Evolutionary conservation across 169 alveolate species (phyloP).

Genomic region (Cyclospora cayetanensis): DNA sequence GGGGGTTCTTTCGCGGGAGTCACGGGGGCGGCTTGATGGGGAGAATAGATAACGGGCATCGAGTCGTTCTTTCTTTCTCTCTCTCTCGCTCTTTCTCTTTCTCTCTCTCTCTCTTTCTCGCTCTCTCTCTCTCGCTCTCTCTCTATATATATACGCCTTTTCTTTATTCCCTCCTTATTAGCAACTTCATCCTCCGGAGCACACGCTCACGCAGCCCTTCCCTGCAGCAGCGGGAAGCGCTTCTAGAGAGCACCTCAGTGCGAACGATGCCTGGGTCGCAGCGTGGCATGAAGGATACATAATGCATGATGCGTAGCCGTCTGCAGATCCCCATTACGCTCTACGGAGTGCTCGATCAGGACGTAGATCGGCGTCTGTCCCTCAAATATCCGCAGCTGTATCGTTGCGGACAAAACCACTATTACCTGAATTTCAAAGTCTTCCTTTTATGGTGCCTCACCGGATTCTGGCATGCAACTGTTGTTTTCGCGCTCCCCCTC

Average conservation of each 20-base stretch:
- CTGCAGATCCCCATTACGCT: conserved; percentile 54
- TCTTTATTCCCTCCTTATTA: too few relatives aligned
- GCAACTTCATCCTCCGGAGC: neutral
- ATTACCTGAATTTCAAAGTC: neutral
- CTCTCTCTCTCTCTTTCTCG: too few relatives aligned
- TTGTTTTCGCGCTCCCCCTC: conserved; percentile 72
- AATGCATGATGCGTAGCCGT: too few relatives aligned
- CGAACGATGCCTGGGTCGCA: too few relatives aligned
- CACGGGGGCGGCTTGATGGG: neutral
- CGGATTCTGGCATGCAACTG: conserved; percentile 79
- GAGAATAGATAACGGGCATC: neutral
- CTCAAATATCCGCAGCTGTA: conserved; percentile 51
- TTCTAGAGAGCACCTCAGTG: too few relatives aligned
- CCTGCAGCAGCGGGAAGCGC: too few relatives aligned
- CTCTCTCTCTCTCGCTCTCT: too few relatives aligned
- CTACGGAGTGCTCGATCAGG: conserved; percentile 68
- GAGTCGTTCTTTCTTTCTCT: neutral
- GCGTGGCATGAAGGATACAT: too few relatives aligned
- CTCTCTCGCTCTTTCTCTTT: too few relatives aligned
- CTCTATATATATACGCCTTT: too few relatives aligned
- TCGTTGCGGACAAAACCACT: neutral
- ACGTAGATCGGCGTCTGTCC: conserved; percentile 7
- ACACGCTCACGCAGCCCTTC: too few relatives aligned
- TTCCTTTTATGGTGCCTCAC: conserved; percentile 73
- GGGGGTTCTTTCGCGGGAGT: neutral